Evolutionary conservation across 495 filamentous ascomycete genomes (phyloP).

Genomic region (Hypomontagnella submonticulosa): DNA sequence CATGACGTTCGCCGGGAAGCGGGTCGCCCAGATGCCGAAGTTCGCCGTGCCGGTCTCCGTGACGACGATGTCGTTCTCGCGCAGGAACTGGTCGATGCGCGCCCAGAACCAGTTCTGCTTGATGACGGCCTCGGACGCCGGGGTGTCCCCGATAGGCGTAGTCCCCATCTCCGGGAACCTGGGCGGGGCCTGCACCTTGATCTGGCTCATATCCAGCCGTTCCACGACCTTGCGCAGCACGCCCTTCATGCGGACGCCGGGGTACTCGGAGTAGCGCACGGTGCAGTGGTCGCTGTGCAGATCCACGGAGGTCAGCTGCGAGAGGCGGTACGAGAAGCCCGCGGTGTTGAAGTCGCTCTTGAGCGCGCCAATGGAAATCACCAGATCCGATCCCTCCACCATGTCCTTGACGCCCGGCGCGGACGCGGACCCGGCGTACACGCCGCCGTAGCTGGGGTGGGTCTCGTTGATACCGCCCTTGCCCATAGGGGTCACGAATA

Average conservation of each 20-base stretch:
- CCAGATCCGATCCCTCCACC: constrained; percentile 83
- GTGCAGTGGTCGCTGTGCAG: constrained; percentile 82
- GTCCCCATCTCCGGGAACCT: constrained; percentile 56
- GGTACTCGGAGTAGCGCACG: constrained; percentile 85
- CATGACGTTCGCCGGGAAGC: constrained; percentile 78
- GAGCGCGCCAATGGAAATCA: constrained; percentile 84
- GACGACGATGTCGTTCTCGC: constrained; percentile 79
- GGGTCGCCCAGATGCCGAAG: constrained; percentile 90
- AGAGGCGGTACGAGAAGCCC: constrained; percentile 87
- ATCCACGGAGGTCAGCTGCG: constrained; percentile 85
- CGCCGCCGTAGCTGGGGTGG: constrained; percentile 79
- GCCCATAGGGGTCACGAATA: constrained; percentile 92
- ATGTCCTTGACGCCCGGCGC: constrained; percentile 74
- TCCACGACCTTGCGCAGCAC: constrained; percentile 81
- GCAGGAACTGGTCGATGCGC: constrained; percentile 78
- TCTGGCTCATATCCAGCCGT: constrained; percentile 65
- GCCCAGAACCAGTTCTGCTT: constrained; percentile 92
- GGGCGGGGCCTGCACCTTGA: constrained; percentile 58
- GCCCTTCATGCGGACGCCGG: constrained; percentile 84
- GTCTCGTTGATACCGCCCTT: constrained; percentile 88
- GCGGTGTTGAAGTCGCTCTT: constrained; percentile 90
- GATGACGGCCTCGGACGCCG: constrained; percentile 58
- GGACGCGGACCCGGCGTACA: constrained; percentile 86
- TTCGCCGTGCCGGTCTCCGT: constrained; percentile 91
- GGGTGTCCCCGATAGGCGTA: constrained; percentile 54